These are phyloP conservation scores for Ustilago esculenta DNA, from an alignment of 1,284 basidiomycete species.

Conservation along the genomic window DNA sequence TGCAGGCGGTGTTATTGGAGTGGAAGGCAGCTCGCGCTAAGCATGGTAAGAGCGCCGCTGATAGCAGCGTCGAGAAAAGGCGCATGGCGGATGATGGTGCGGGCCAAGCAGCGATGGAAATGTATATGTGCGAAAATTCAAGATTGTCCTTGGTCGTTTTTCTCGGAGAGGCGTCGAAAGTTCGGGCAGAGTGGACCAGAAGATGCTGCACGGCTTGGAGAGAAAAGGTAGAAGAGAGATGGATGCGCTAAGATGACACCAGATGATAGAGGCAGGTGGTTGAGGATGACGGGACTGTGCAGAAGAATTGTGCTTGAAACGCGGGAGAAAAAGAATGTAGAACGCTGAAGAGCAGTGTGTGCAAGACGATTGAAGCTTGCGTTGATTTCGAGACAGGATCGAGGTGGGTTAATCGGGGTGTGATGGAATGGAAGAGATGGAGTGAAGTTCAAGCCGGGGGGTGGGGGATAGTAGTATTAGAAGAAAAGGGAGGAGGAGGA, in stretches of 20 bases:
- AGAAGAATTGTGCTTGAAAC: not conserved
- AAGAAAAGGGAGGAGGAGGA: constrained; percentile 1
- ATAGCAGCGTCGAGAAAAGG: constrained; percentile 11
- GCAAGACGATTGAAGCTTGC: not conserved
- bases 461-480: too few relatives aligned
- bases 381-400: not conserved
- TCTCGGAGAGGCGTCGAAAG: too few relatives aligned
- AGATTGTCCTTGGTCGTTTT: too few relatives aligned
- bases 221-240: too few relatives aligned
- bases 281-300: too few relatives aligned
- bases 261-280: too few relatives aligned
- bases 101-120: too few relatives aligned
- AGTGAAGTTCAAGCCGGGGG: not conserved
- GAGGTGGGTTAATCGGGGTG: not conserved
- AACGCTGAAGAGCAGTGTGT: constrained; percentile 43
- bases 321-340: constrained; percentile 24
- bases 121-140: too few relatives aligned
- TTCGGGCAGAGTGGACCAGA: too few relatives aligned
- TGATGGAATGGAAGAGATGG: not conserved
- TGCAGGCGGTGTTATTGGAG: constrained; percentile 69
- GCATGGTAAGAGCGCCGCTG: constrained; percentile 21
- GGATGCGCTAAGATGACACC: too few relatives aligned
- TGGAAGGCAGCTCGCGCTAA: constrained; percentile 38
- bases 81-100: constrained; percentile 19
- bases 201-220: too few relatives aligned